A percentile compares a stretch with the other conserved stretches of the same genome.
Conservation (phyloP, 2,329 filamentous ascomycete species). For the Neurospora sp. region DNA sequence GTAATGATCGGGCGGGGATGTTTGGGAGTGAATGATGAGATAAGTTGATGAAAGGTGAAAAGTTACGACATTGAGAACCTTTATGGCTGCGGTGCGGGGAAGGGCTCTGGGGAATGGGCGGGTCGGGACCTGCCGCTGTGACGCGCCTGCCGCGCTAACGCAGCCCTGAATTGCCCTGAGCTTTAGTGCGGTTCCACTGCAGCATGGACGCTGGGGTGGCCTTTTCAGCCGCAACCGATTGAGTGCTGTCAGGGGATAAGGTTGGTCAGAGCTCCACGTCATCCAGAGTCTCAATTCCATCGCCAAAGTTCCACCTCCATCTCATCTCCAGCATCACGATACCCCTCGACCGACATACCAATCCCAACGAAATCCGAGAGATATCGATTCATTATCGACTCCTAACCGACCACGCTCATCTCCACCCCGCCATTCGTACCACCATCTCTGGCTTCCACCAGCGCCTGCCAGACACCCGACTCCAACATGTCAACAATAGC, state of each 20-base stretch:
- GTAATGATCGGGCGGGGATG: not conserved
- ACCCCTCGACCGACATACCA: not conserved
- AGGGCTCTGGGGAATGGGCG: not conserved
- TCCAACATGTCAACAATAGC: constrained; percentile 54
- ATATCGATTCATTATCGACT: not conserved
- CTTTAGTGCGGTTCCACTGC: not conserved
- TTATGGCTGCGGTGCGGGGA: not conserved
- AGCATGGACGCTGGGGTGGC: not conserved
- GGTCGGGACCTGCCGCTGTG: not conserved
- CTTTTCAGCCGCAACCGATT: constrained; percentile 1
- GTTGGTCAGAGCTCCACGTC: not conserved
- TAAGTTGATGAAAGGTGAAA: not conserved
- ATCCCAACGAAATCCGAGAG: not conserved
- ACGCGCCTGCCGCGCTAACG: not conserved
- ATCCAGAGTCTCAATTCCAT: not conserved
- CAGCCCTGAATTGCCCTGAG: not conserved
- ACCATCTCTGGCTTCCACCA: not conserved
- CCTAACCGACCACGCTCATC: not conserved
- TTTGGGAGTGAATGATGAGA: not conserved
- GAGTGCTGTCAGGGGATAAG: not conserved
- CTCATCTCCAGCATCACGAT: not conserved
- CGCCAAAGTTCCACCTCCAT: not conserved
- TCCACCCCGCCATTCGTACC: not conserved
- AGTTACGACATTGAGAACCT: not conserved
- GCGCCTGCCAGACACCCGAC: not conserved